phyloP scores from a whole-genome alignment of 345 rosid genomes.

The Citrus hindsii region DNA sequence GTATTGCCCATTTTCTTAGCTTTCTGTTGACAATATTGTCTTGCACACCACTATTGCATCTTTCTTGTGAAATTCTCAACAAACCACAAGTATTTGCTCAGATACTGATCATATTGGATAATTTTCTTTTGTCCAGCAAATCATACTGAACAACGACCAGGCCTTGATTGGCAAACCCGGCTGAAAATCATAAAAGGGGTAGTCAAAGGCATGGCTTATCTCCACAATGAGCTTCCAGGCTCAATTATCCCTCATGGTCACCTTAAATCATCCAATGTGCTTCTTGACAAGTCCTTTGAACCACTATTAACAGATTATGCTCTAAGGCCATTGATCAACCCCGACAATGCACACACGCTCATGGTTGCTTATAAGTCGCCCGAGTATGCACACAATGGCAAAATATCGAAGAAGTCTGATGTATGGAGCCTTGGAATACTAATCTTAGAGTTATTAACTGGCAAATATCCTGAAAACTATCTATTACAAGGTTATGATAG shows the following conservation, averaged over 20 bases:
- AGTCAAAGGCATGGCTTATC: constrained; percentile 57
- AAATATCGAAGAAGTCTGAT: constrained; percentile 51
- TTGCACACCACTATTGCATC: too few species aligned
- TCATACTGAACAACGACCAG: constrained; percentile 38
- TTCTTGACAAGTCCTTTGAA: constrained; percentile 43
- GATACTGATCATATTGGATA: too few species aligned
- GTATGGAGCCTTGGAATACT: constrained; percentile 70
- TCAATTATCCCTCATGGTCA: constrained; percentile 67
- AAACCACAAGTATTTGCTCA: too few species aligned
- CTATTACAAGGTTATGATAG: constrained; percentile 40
- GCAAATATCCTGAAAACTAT: constrained; percentile 66
- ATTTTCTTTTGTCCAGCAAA: constrained; percentile 40
- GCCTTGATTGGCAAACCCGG: constrained; percentile 61
- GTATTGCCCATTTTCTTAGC: too few species aligned
- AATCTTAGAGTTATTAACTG: constrained; percentile 58
- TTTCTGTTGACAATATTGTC: too few species aligned
- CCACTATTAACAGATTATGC: constrained; percentile 61
- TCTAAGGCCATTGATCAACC: constrained; percentile 57
- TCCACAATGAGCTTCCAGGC: constrained; percentile 54
- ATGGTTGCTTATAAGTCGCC: constrained; percentile 75
- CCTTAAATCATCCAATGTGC: constrained; percentile 76
- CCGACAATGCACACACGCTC: constrained; percentile 52
- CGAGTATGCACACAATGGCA: constrained; percentile 43
- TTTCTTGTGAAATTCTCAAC: too few species aligned
- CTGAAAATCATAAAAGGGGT: constrained; percentile 61